A percentile compares a stretch with the other conserved stretches of the same genome.
Evolutionary conservation across 2,329 filamentous ascomycete species (phyloP).

Genomic region (Penicillium crustosum): DNA sequence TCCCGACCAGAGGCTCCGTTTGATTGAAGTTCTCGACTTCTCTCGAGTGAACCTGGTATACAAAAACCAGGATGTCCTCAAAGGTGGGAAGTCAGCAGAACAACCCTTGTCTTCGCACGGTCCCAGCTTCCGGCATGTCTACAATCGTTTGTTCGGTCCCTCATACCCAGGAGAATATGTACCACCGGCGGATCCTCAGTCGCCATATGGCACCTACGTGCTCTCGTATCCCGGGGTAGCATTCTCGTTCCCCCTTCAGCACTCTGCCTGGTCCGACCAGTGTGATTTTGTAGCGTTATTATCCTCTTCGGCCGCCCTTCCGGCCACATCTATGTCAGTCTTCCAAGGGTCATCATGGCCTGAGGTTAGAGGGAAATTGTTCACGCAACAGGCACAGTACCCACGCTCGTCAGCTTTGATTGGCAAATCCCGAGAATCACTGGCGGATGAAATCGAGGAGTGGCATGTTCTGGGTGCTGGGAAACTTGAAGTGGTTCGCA

Average conservation of each 20-base stretch:
- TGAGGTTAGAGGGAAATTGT: conserved; percentile 73
- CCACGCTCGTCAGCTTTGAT: conserved; percentile 69
- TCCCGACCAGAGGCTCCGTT: conserved; percentile 81
- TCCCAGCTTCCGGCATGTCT: conserved; percentile 83
- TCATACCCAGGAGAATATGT: conserved; percentile 94
- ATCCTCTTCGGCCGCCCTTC: conserved; percentile 71
- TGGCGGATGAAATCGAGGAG: conserved; percentile 85
- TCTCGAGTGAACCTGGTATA: conserved; percentile 80
- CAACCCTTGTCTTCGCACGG: conserved; percentile 49
- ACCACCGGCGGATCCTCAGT: conserved; percentile 54
- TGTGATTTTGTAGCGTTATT: conserved; percentile 83
- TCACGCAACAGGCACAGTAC: conserved; percentile 71
- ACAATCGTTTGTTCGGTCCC: conserved; percentile 87
- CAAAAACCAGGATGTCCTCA: conserved; percentile 76
- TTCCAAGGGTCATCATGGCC: conserved; percentile 91
- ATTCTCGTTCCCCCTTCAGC: conserved; percentile 80
- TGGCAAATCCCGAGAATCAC: conserved; percentile 70
- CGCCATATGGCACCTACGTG: conserved; percentile 72
- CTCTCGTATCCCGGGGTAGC: conserved; percentile 93
- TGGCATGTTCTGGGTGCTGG: conserved; percentile 77
- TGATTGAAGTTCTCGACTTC: conserved; percentile 91
- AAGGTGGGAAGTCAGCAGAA: conserved; percentile 44
- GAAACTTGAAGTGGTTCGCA: conserved; percentile 72
- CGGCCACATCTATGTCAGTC: conserved; percentile 83
- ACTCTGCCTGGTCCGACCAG: conserved; percentile 69